These are phyloP conservation scores for Papilionanthe hybrid DNA, from an alignment of 116 monocot genomes.

Conservation along the genomic window DNA sequence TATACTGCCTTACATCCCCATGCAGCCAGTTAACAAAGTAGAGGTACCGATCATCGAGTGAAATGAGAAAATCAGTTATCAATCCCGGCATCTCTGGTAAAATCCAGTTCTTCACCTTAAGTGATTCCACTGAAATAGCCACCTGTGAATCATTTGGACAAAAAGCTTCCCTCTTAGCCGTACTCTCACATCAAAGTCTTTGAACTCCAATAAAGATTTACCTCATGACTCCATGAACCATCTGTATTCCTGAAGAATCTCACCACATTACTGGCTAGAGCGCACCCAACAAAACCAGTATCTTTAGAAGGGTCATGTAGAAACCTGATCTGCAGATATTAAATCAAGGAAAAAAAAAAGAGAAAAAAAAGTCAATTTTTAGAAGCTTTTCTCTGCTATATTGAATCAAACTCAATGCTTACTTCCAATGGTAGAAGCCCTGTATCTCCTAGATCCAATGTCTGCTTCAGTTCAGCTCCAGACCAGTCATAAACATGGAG, in stretches of 20 bases:
- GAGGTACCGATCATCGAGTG: constrained; percentile 81
- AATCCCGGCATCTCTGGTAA: constrained; percentile 94
- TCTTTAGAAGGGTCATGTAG: constrained; percentile 92
- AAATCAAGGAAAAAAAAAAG: background rate
- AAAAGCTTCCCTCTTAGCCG: too few species aligned
- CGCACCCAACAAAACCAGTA: constrained; percentile 83
- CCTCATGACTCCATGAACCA: constrained; percentile 84
- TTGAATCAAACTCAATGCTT: background rate
- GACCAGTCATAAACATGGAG: constrained; percentile 85
- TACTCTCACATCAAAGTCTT: too few species aligned
- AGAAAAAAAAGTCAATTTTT: background rate
- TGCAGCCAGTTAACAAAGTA: constrained; percentile 97
- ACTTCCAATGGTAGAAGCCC: constrained; percentile 91
- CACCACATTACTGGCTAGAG: constrained; percentile 79
- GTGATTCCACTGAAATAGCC: constrained; percentile 53
- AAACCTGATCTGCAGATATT: constrained; percentile 63
- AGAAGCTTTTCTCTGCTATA: background rate
- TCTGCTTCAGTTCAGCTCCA: constrained; percentile 86
- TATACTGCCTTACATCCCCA: constrained; percentile 91
- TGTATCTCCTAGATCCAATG: constrained; percentile 63
- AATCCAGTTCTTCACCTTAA: constrained; percentile 94
- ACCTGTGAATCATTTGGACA: constrained; percentile 25
- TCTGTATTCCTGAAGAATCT: constrained; percentile 76
- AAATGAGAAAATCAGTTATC: constrained; percentile 89
- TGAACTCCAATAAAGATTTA: constrained; percentile 3